Evolutionary conservation across 768 basidiomycete species (phyloP).

Genomic region (Galerina marginata): DNA sequence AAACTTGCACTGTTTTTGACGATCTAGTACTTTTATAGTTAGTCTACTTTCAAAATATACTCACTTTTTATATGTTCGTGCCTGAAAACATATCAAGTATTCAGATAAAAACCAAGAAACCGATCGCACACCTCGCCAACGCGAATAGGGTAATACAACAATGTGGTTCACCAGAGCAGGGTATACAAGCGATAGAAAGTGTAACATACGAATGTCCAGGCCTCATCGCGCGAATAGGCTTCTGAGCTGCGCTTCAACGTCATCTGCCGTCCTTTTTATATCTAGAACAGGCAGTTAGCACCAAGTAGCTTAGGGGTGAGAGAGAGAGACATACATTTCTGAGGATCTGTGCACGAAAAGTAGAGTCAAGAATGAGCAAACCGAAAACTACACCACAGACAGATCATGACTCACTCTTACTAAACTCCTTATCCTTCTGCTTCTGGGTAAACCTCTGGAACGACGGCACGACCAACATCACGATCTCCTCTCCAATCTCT

Average conservation of each 20-base stretch:
- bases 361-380: slow-evolving; percentile 8
- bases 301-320: not conserved
- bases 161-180: too few relatives aligned
- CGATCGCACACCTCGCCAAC: too few relatives aligned
- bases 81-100: not conserved
- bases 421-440: slow-evolving; percentile 40
- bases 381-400: not conserved
- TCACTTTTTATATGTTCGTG: not conserved
- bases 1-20: too few relatives aligned
- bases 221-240: slow-evolving; percentile 51
- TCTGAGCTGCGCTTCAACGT: slow-evolving; percentile 73
- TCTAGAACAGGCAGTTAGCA: slow-evolving; percentile 45
- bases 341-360: slow-evolving; percentile 54
- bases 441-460: slow-evolving; percentile 78
- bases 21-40: too few relatives aligned
- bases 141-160: too few relatives aligned
- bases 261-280: slow-evolving; percentile 78
- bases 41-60: too few relatives aligned
- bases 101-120: too few relatives aligned
- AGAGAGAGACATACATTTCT: slow-evolving; percentile 60
- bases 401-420: too few relatives aligned
- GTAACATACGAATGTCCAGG: not conserved
- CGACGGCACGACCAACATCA: slow-evolving; percentile 43
- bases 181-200: not conserved
- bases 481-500: too few relatives aligned